These are phyloP conservation scores for Aureobasidium sp. DNA, from an alignment of 2,329 filamentous ascomycete genomes.

Conservation along the genomic window DNA sequence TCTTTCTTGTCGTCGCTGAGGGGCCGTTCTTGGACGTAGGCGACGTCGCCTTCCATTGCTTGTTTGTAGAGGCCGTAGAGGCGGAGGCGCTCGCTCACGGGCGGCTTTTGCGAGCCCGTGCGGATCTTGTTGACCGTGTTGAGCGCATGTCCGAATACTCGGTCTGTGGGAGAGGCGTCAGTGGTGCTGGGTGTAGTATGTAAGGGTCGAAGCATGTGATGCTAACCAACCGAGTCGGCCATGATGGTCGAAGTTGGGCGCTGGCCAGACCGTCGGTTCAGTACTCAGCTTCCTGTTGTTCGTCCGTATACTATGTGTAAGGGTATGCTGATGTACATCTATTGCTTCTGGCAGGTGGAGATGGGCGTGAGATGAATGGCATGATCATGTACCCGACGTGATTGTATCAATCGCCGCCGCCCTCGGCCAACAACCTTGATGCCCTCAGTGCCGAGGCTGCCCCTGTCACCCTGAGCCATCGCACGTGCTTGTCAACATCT, in stretches of 20 bases:
- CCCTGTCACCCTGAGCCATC: neutral
- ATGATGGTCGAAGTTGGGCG: slow-evolving; percentile 16
- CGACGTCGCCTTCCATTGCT: slow-evolving; percentile 96
- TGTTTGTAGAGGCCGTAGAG: slow-evolving; percentile 99
- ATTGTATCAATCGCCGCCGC: neutral
- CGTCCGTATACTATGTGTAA: neutral
- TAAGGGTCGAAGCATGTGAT: slow-evolving; percentile 2
- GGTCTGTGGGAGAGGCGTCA: slow-evolving; percentile 46
- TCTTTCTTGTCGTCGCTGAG: slow-evolving; percentile 27
- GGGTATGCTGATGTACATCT: neutral
- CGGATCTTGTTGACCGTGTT: slow-evolving; percentile 98
- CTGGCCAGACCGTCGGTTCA: neutral
- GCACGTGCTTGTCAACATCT: neutral
- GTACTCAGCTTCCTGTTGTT: neutral
- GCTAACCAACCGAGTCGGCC: slow-evolving; percentile 27
- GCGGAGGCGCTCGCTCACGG: slow-evolving; percentile 73
- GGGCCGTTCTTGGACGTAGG: slow-evolving; percentile 86
- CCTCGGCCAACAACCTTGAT: slow-evolving; percentile 12
- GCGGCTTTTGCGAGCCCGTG: slow-evolving; percentile 83
- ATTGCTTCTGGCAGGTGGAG: neutral
- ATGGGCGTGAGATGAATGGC: neutral
- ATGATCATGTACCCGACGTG: slow-evolving; percentile 11
- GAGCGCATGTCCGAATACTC: slow-evolving; percentile 97
- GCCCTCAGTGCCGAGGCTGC: slow-evolving; percentile 7
- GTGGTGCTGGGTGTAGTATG: neutral